Base-by-base conservation (phyloP, 176 grass and related monocot genomes). In the Eleusine indica region DNA sequence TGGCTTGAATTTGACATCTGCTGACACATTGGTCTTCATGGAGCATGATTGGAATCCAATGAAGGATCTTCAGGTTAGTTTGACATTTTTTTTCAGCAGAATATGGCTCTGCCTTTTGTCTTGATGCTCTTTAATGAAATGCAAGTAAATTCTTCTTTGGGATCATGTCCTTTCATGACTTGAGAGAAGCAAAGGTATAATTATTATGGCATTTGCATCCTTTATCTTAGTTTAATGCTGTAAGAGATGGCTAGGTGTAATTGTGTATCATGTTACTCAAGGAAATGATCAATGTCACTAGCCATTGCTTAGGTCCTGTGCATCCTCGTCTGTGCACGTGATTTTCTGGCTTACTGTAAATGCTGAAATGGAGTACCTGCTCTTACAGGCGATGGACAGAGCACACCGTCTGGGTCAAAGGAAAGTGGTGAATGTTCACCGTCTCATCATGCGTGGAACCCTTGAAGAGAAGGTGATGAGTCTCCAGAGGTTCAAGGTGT, bases 31-130 rank as follows among this genome's bases (percentile, higher is more conserved):
- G 83, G 96, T 99, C 67, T 96, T 99, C 74, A 89, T 96, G 96
- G 93, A 99, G 83, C 96, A 99, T 89, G 96, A 99, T 77, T 99
- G 96, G 96, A 99, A 99, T 68, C 96, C 93, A 51, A 99, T 99
- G 96, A 96, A 88, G 87, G 96, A 99, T 85, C 96, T 96, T 22
- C 96, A 99, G 91, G 96, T 99, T 83, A 29, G 65, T 81, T 74
- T 66, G 69, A 40, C 43, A 75, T 78, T 3, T 52, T 42, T 25
- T 68, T 77, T 61, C 35, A 58, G 8, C 54, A 68, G 2, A 22
- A 81, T 9, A 18, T 44, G 11, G 40, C 69, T 52, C 29, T 43
- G 52, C 21, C 53, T 9, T 29, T 71, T 70, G 58, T 66, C 37
- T 5, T 80, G 14, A 54, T 35, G 65, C 17, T 37, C 43, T 77